Evolutionary conservation across 1,284 basidiomycete genomes (phyloP).

Genomic region (Pseudozyma tsukubaensis): DNA sequence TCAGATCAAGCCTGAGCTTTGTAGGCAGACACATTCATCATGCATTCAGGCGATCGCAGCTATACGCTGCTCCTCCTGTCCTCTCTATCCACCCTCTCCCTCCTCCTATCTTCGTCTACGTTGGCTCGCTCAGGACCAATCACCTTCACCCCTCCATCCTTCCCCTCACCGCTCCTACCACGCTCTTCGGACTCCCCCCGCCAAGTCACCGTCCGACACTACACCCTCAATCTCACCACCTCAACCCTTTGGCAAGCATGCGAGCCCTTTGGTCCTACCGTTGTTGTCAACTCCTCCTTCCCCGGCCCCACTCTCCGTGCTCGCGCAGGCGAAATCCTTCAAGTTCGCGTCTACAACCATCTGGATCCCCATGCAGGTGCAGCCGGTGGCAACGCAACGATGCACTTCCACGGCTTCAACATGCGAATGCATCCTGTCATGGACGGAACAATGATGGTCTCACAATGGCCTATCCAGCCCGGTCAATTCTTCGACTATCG

Average conservation of each 20-base stretch:
- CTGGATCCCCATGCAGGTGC: slow-evolving; percentile 2
- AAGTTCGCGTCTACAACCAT: slow-evolving; percentile 47
- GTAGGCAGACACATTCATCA: too few species aligned
- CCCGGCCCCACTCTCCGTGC: slow-evolving; percentile 59
- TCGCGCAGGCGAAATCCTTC: slow-evolving; percentile 46
- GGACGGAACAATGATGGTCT: slow-evolving; percentile 56
- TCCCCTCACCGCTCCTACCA: not conserved
- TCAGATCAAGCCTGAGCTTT: too few species aligned
- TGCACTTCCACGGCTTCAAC: slow-evolving; percentile 55
- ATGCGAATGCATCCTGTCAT: slow-evolving; percentile 55
- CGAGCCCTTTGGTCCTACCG: slow-evolving; percentile 17
- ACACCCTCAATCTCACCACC: slow-evolving; percentile 27
- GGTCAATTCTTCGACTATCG: slow-evolving; percentile 51
- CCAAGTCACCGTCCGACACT: slow-evolving; percentile 27
- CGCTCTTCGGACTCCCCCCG: not conserved
- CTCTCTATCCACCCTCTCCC: too few species aligned
- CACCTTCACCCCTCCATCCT: not conserved
- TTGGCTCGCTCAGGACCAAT: not conserved
- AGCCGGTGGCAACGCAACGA: slow-evolving; percentile 40
- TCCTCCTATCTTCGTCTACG: too few species aligned
- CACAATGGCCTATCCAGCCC: slow-evolving; percentile 55
- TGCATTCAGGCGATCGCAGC: too few species aligned
- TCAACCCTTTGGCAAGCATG: slow-evolving; percentile 18
- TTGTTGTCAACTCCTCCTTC: slow-evolving; percentile 44
- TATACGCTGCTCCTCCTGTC: too few species aligned